phyloP scores from a whole-genome alignment of 768 basidiomycete genomes.

The Boletellus ananiceps region DNA sequence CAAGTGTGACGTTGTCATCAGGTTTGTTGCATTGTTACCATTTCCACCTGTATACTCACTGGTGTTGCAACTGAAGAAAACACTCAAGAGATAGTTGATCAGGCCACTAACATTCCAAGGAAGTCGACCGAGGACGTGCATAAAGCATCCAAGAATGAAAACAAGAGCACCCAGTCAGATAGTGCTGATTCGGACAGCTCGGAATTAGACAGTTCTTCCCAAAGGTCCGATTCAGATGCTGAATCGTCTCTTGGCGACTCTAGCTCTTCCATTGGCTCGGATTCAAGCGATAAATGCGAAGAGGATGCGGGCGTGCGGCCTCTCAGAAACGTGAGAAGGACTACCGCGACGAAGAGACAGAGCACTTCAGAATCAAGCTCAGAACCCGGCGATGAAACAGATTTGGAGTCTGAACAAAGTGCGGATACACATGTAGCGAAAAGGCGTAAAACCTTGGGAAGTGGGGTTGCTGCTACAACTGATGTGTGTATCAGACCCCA shows the following conservation, averaged over 20 bases:
- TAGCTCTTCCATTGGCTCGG: conserved; percentile 9
- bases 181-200: conserved; percentile 16
- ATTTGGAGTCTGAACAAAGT: not conserved
- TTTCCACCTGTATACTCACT: not conserved
- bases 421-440: conserved; percentile 41
- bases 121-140: conserved; percentile 1
- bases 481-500: conserved; percentile 30
- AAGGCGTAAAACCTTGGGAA: conserved; percentile 54
- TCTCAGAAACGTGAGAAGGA: not conserved
- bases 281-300: conserved; percentile 14
- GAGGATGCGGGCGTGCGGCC: not conserved
- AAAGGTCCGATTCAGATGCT: conserved; percentile 8
- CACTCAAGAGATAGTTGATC: not conserved
- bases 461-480: conserved; percentile 46
- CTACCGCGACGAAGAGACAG: not conserved
- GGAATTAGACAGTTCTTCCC: conserved; percentile 14
- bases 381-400: conserved; percentile 20
- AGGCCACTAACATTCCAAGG: not conserved
- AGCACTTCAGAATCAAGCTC: conserved; percentile 19
- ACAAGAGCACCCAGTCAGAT: conserved; percentile 6
- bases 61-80: conserved; percentile 14
- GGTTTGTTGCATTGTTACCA: conserved; percentile 10
- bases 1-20: conserved; percentile 40
- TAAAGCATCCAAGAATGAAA: not conserved
- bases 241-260: conserved; percentile 15